Evolutionary conservation across 768 basidiomycete genomes (phyloP), one percentile per base, ranked within the genome.

Genomic region (Naematelia aurantialba): DNA sequence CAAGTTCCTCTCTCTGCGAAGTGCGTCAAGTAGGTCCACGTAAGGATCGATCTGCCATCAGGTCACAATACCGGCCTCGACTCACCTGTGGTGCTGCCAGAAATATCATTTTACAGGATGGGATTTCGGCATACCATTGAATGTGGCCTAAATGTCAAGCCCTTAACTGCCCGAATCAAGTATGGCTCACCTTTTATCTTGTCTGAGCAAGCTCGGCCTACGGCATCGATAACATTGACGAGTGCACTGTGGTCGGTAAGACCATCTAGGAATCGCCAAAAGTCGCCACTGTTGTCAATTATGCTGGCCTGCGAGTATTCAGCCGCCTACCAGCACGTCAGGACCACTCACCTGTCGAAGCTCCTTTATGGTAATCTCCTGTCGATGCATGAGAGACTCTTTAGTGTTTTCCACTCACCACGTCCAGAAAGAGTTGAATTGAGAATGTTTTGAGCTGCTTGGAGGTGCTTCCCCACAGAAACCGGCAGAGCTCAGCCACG

Each of bases 201-300:
- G n/a, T n/a, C n/a, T n/a, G n/a, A n/a, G n/a, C n/a, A n/a, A 17
- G 17, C 34, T 17, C 64, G 59, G 44, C 52, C 56, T 1, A 55
- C 52, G 25, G 49, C 39, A 46, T 70, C 68, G 5, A 62, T 44
- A 5, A 60, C 58, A 12, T 47, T 46, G n/a, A 49, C 56, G 2
- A 63, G 56, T 10, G 39, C 57, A 17, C 45, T 59, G 30, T 46
- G 17, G 0, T 55, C 22, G 21, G 42, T 58, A 56, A 70, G 61
- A 11, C 68, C 68, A 29, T 70, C 68, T 10, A 63, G 52, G 45
- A 70, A 66, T 25, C 58, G 30, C 21, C 60, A 55, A 8, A 70
- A 50, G 8, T 64, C 50, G 12, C 48, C 55, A 21, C 49, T 42
- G 8, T 55, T 25, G 21, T 52, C 29, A 13, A 60, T 58, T 13